Conservation (phyloP, 2,329 filamentous ascomycete species). For the Colletotrichum karsti region DNA sequence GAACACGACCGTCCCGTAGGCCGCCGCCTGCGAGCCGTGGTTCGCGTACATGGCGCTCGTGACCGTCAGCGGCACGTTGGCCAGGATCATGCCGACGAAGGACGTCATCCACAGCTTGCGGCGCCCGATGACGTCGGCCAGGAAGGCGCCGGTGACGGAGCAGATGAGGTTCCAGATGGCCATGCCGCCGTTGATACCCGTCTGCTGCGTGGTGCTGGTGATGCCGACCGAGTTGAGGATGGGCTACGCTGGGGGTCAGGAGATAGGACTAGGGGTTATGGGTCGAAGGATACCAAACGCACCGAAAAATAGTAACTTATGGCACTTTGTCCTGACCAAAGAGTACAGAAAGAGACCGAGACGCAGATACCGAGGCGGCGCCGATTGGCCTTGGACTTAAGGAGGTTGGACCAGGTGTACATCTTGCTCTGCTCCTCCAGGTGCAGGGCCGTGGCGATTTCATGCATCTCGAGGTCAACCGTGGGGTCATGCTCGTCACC, state of each 20-base stretch:
- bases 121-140: background rate
- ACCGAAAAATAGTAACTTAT: constrained; percentile 46
- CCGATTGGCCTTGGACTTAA: constrained; percentile 28
- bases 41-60: constrained; percentile 30
- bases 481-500: constrained; percentile 49
- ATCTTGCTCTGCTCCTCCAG: constrained; percentile 41
- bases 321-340: constrained; percentile 35
- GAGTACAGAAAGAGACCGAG: constrained; percentile 24
- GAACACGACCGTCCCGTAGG: constrained; percentile 37
- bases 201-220: constrained; percentile 40
- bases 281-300: too few species aligned
- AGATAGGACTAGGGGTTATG: too few species aligned
- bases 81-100: constrained; percentile 26
- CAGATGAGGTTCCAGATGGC: constrained; percentile 22
- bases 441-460: constrained; percentile 57
- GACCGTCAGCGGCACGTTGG: constrained; percentile 23
- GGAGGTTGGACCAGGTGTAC: constrained; percentile 18
- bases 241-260: too few species aligned
- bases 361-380: constrained; percentile 28
- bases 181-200: constrained; percentile 43
- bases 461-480: constrained; percentile 56
- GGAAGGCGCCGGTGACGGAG: constrained; percentile 30
- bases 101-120: constrained; percentile 36
- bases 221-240: constrained; percentile 42
- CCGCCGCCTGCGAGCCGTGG: background rate